phyloP scores from a whole-genome alignment of 1,284 basidiomycete species.

The Puccinia triticina region DNA sequence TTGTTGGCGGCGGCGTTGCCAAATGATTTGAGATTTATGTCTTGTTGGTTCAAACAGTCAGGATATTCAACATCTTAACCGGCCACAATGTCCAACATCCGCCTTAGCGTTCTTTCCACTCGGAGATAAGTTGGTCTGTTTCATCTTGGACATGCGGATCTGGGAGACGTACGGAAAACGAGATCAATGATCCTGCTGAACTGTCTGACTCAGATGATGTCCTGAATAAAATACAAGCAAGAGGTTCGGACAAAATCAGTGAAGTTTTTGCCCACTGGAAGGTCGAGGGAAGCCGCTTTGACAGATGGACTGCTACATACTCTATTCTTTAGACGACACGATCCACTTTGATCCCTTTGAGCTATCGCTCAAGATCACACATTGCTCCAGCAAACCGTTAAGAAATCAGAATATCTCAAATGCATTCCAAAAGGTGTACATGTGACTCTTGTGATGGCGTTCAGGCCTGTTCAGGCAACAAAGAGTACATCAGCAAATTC shows the following conservation, averaged over 20 bases:
- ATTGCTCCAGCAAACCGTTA: slow-evolving; percentile 71
- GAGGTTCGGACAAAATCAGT: no score
- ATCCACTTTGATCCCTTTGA: slow-evolving; percentile 94
- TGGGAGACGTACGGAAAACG: slow-evolving; percentile 76
- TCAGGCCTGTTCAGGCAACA: no score
- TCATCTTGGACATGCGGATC: slow-evolving; percentile 75
- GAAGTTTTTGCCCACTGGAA: no score
- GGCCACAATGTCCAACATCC: slow-evolving; percentile 88
- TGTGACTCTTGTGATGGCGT: slow-evolving; percentile 86
- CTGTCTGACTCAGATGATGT: slow-evolving; percentile 86
- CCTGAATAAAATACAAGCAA: no score
- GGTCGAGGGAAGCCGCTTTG: no score
- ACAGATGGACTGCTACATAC: no score
- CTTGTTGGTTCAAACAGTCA: slow-evolving; percentile 98
- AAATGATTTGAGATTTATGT: slow-evolving; percentile 96
- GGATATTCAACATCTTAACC: slow-evolving; percentile 86
- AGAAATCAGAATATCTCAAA: slow-evolving; percentile 75
- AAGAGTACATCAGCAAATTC: no score
- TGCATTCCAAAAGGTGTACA: no score
- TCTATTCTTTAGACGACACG: slow-evolving; percentile 87
- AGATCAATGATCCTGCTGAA: slow-evolving; percentile 77
- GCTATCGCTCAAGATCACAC: slow-evolving; percentile 93
- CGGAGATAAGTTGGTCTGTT: no score
- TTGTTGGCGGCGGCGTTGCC: slow-evolving; percentile 73
- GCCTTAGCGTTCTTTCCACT: no score